Evolutionary conservation across 805 yeast species (phyloP).

Genomic region (Alloascoidea hylecoeti): DNA sequence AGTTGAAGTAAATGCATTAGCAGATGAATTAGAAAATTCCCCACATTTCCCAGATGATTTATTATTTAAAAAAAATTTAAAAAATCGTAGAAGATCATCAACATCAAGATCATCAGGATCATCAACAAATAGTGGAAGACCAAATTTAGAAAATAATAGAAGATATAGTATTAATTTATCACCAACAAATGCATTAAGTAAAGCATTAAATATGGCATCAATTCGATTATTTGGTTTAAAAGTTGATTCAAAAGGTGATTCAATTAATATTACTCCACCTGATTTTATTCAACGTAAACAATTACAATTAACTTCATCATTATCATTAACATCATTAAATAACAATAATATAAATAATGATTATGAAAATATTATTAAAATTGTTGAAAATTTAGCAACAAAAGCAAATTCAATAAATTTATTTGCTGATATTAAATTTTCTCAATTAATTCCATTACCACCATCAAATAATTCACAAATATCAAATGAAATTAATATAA

Average conservation of each 20-base stretch:
- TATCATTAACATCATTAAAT: no score
- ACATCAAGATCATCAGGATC: neutral
- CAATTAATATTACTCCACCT: neutral
- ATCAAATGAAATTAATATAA: neutral
- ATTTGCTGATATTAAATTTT: conserved; percentile 83
- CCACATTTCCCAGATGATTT: neutral
- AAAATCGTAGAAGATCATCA: neutral
- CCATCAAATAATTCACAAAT: neutral
- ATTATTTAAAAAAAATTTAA: no score
- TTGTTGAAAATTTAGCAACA: conserved; percentile 67
- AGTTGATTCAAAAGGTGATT: neutral
- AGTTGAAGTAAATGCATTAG: conserved; percentile 90
- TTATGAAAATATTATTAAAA: conserved; percentile 8
- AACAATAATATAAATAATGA: neutral
- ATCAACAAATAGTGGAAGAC: neutral
- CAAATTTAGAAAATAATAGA: neutral
- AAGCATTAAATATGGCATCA: conserved; percentile 80
- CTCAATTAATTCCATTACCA: conserved; percentile 70
- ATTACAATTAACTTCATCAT: no score
- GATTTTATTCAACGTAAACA: no score
- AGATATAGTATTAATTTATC: conserved; percentile 7
- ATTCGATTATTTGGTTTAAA: conserved; percentile 66
- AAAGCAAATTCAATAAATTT: conserved; percentile 82
- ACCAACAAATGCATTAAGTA: conserved; percentile 80
- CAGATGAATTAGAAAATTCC: conserved; percentile 67